Percentiles rank a stretch among this genome's conserved stretches.
These are phyloP conservation scores for Nannizzia gypsea DNA, from an alignment of 2,329 filamentous ascomycete species.

Conservation along the genomic window DNA sequence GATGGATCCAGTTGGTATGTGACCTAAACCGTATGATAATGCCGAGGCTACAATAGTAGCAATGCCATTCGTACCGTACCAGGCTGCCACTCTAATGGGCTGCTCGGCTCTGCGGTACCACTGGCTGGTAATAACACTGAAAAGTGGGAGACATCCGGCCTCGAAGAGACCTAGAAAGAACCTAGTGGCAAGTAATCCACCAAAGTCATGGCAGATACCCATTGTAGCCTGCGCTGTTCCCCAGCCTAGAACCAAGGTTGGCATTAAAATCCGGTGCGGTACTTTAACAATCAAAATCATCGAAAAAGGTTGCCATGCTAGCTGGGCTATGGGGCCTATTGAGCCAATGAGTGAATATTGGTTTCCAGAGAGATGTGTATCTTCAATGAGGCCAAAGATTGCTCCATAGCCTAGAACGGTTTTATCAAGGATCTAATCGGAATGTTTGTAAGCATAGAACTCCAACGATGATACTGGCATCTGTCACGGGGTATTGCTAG, in stretches of 20 bases:
- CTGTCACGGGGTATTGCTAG: not conserved
- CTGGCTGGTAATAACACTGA: conserved; percentile 35
- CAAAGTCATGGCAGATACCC: conserved; percentile 38
- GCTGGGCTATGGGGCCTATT: conserved; percentile 48
- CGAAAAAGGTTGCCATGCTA: conserved; percentile 50
- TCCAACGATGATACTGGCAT: not conserved
- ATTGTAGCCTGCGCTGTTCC: conserved; percentile 39
- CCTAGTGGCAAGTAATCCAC: conserved; percentile 36
- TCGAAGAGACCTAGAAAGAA: conserved; percentile 45
- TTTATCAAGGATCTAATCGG: conserved; percentile 43
- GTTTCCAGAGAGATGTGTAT: conserved; percentile 41
- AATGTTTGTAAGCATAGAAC: not conserved
- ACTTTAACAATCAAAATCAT: conserved; percentile 50
- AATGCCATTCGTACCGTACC: conserved; percentile 52
- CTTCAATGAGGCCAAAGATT: conserved; percentile 43
- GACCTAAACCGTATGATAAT: conserved; percentile 46
- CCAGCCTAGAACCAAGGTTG: conserved; percentile 38
- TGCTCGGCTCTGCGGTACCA: conserved; percentile 46
- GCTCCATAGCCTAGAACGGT: conserved; percentile 46
- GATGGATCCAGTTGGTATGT: conserved; percentile 37
- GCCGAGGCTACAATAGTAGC: conserved; percentile 47
- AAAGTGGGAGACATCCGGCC: conserved; percentile 39
- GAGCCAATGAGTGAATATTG: conserved; percentile 49
- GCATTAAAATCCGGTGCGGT: conserved; percentile 48
- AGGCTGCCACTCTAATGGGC: conserved; percentile 51